A percentile compares a stretch with the other conserved stretches of the same genome.
These are phyloP conservation scores for Tillandsia fasciculata DNA, from an alignment of 176 grass and related monocot species.

Conservation along the genomic window DNA sequence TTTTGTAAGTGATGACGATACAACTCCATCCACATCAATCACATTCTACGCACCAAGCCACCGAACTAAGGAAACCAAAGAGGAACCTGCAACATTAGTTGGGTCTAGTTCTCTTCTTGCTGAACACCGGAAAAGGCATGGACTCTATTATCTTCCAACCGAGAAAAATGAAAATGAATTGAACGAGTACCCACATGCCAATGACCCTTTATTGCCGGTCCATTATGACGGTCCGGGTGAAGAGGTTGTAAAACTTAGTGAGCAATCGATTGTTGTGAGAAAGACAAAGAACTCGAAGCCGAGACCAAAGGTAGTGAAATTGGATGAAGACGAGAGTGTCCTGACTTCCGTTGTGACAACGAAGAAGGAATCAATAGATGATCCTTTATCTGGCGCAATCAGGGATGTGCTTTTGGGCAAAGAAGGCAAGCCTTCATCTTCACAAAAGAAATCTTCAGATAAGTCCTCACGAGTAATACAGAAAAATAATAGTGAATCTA, in stretches of 20 bases:
- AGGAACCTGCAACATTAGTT: slow-evolving; percentile 32
- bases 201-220: slow-evolving; percentile 41
- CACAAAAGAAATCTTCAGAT: slow-evolving; percentile 20
- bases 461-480: slow-evolving; percentile 20
- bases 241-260: slow-evolving; percentile 24
- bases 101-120: slow-evolving; percentile 47
- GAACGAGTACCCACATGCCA: slow-evolving; percentile 59
- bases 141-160: slow-evolving; percentile 66
- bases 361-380: slow-evolving; percentile 30
- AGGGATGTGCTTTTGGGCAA: slow-evolving; percentile 42
- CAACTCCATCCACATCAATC: slow-evolving; percentile 29
- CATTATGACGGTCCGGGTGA: slow-evolving; percentile 27
- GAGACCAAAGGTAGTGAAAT: slow-evolving; percentile 73
- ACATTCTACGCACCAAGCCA: slow-evolving; percentile 28
- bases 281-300: slow-evolving; percentile 45
- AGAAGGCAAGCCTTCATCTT: slow-evolving; percentile 31
- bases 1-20: slow-evolving; percentile 40
- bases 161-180: slow-evolving; percentile 40
- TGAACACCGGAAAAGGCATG: slow-evolving; percentile 82
- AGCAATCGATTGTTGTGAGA: slow-evolving; percentile 27
- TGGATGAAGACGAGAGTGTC: slow-evolving; percentile 68
- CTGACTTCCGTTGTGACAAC: slow-evolving; percentile 28
- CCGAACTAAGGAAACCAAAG: slow-evolving; percentile 17
- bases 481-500: slow-evolving; percentile 21
- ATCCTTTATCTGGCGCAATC: slow-evolving; percentile 43